These are phyloP conservation scores for Asclepias syriaca DNA, from an alignment of 257 asterid genomes.

Conservation along the genomic window DNA sequence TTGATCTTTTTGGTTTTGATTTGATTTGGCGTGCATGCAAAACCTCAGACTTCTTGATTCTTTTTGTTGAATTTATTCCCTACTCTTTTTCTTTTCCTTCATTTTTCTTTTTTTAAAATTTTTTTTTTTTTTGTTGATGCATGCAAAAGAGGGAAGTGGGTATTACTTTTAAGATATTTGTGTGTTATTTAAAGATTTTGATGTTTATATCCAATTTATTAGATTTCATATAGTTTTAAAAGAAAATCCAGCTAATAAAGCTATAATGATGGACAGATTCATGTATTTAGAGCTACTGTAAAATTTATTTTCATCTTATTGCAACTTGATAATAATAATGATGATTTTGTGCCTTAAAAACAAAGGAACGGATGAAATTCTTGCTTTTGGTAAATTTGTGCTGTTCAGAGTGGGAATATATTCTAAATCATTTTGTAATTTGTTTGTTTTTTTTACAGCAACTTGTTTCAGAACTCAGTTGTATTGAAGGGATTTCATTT, in stretches of 20 bases:
- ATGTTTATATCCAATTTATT: not conserved
- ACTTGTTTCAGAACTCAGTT: constrained; percentile 21
- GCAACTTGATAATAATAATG: not conserved
- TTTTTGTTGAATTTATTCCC: not conserved
- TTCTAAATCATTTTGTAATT: constrained; percentile 6
- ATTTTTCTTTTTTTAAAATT: not conserved
- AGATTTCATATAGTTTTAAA: not conserved
- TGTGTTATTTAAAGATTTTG: not conserved
- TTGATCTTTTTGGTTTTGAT: not conserved
- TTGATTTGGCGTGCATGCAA: constrained; percentile 9
- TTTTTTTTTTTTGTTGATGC: not conserved
- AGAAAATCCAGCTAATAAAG: not conserved
- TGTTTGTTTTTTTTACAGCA: not conserved
- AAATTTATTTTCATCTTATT: not conserved
- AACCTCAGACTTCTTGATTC: not conserved
- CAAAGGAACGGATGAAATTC: not conserved
- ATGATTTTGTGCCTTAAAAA: not conserved
- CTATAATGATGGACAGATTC: not conserved
- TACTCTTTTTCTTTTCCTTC: not conserved
- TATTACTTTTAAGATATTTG: not conserved
- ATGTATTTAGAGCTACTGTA: no score
- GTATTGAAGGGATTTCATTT: constrained; percentile 14
- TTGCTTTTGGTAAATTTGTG: constrained; percentile 1
- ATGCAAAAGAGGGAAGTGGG: not conserved
- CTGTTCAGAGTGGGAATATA: constrained; percentile 10